These are phyloP conservation scores for Chloranthus sessilifolius DNA, from an alignment of 164 flowering plant genomes.

Conservation along the genomic window DNA sequence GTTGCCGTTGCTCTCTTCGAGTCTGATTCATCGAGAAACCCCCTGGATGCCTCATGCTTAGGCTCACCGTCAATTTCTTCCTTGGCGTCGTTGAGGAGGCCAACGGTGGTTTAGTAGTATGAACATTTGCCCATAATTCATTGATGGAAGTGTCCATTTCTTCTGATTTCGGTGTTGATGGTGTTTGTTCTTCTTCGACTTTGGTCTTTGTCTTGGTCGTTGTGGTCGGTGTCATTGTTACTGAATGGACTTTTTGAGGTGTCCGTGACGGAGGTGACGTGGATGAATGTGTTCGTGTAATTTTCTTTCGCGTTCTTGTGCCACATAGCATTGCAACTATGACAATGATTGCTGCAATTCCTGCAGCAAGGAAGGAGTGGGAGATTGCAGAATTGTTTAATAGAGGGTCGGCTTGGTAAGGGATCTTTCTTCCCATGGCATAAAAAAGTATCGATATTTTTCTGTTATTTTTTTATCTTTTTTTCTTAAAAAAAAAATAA, in stretches of 20 bases:
- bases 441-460: too few species aligned
- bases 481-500: not conserved
- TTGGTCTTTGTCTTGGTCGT: not conserved
- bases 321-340: constrained; percentile 24
- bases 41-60: constrained; percentile 21
- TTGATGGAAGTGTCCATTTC: not conserved
- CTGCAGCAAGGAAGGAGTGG: constrained; percentile 16
- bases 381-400: constrained; percentile 19
- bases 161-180: constrained; percentile 6
- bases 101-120: not conserved
- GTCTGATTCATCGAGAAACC: constrained; percentile 8
- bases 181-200: not conserved
- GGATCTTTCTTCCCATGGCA: constrained; percentile 35
- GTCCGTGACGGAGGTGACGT: too few species aligned
- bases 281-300: too few species aligned
- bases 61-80: constrained; percentile 13
- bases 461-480: not conserved
- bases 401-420: constrained; percentile 11
- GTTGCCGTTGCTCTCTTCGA: constrained; percentile 5
- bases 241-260: too few species aligned
- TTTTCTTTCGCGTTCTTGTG: constrained; percentile 12
- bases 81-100: not conserved
- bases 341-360: constrained; percentile 24
- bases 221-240: too few species aligned
- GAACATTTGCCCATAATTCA: not conserved